Conservation (phyloP, 2,329 filamentous ascomycete species). For the Fusarium sterilihyphosum region DNA sequence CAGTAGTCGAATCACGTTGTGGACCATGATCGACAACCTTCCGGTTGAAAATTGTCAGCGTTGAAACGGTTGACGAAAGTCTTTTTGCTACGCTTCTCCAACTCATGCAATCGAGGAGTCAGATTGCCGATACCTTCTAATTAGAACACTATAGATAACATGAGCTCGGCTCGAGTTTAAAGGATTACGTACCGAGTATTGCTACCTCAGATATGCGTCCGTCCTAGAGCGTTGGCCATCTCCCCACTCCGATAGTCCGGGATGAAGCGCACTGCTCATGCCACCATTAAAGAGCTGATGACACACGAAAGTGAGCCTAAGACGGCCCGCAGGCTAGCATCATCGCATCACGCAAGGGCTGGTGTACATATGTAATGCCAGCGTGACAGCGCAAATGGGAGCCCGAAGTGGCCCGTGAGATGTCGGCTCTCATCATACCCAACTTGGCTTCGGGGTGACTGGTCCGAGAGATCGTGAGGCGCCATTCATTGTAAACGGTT, state of each 20-base stretch:
- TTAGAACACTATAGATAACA: background rate
- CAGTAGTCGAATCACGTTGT: constrained; percentile 17
- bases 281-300: constrained; percentile 33
- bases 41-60: background rate
- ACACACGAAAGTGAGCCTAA: constrained; percentile 15
- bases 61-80: background rate
- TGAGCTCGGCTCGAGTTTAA: background rate
- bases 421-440: constrained; percentile 11
- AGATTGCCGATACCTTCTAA: constrained; percentile 19
- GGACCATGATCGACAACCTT: constrained; percentile 25
- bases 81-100: background rate
- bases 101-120: constrained; percentile 17
- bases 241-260: constrained; percentile 34
- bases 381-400: constrained; percentile 25
- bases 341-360: constrained; percentile 33
- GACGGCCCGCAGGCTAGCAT: constrained; percentile 38
- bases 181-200: constrained; percentile 8
- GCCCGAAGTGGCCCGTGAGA: constrained; percentile 33
- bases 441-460: constrained; percentile 25
- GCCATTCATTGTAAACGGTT: constrained; percentile 8
- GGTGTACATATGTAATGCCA: constrained; percentile 18
- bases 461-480: constrained; percentile 19
- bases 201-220: constrained; percentile 1
- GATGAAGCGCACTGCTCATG: background rate
- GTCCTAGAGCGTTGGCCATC: background rate